phyloP scores from a whole-genome alignment of 139 green algal genomes.

The Picochlorum sp. region DNA sequence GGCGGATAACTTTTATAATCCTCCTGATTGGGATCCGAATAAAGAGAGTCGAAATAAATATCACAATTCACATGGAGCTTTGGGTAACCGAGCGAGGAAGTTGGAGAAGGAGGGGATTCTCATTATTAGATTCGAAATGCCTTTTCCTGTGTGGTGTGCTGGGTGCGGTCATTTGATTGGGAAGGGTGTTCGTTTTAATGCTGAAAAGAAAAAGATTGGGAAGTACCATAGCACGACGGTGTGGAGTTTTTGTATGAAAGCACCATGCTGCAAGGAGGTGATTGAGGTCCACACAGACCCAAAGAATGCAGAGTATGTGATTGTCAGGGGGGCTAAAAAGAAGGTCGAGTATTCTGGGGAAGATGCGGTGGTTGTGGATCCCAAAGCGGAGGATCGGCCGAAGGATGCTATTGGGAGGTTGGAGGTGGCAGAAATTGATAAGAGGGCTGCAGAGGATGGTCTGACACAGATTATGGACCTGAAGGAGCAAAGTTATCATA shows the following conservation, averaged over 20 bases:
- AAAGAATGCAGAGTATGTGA: slow-evolving; percentile 77
- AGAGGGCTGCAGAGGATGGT: neutral
- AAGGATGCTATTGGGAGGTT: slow-evolving; percentile 4
- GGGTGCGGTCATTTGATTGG: slow-evolving; percentile 84
- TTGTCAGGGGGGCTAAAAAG: slow-evolving; percentile 49
- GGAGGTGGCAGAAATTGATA: slow-evolving; percentile 12
- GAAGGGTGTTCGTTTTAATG: slow-evolving; percentile 96
- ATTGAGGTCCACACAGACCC: slow-evolving; percentile 93
- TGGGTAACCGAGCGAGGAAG: slow-evolving; percentile 79
- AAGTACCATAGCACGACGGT: slow-evolving; percentile 89
- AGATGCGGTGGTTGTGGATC: slow-evolving; percentile 2
- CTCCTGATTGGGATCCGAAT: slow-evolving; percentile 71
- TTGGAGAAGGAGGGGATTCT: slow-evolving; percentile 80
- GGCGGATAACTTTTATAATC: slow-evolving; percentile 93
- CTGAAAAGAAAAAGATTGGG: slow-evolving; percentile 87
- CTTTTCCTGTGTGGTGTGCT: slow-evolving; percentile 90
- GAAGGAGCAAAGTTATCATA: slow-evolving; percentile 2
- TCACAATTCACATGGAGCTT: slow-evolving; percentile 60
- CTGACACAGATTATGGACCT: neutral
- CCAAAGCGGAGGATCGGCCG: neutral
- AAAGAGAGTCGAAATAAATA: slow-evolving; percentile 56
- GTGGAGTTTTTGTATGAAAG: slow-evolving; percentile 83
- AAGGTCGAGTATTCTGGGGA: neutral
- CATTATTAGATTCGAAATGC: slow-evolving; percentile 95
- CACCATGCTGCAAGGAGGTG: slow-evolving; percentile 70